Evolutionary conservation across 176 grass and related monocot genomes (phyloP).

Genomic region (Phragmites australis): DNA sequence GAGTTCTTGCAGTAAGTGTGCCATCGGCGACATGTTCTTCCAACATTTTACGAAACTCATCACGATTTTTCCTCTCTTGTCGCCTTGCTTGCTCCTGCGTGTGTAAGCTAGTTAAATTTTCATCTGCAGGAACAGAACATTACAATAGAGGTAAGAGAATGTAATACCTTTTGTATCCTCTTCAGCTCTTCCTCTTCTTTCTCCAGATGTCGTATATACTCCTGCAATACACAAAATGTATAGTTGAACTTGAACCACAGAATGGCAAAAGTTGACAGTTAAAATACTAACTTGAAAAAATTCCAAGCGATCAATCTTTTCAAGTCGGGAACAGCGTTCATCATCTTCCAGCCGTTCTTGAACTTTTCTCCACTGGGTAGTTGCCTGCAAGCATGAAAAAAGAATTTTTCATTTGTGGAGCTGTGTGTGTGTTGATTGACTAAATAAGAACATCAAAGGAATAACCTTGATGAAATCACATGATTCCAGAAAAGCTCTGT

Average conservation of each 20-base stretch:
- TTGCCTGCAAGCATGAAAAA: conserved; percentile 48
- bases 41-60: conserved; percentile 85
- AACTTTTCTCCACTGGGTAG: conserved; percentile 90
- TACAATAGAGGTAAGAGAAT: background rate
- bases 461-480: conserved; percentile 97
- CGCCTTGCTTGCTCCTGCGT: conserved; percentile 72
- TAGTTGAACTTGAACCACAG: conserved; percentile 26
- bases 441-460: conserved; percentile 29
- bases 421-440: conserved; percentile 2
- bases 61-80: conserved; percentile 87
- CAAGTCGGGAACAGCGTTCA: conserved; percentile 79
- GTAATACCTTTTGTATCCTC: conserved; percentile 72
- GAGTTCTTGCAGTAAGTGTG: conserved; percentile 81
- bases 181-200: conserved; percentile 87
- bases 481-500: conserved; percentile 84
- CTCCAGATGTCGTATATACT: conserved; percentile 76
- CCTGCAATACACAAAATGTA: conserved; percentile 56
- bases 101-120: background rate
- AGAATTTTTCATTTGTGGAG: conserved; percentile 21
- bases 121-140: background rate
- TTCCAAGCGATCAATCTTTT: conserved; percentile 84
- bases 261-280: conserved; percentile 5
- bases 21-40: conserved; percentile 76
- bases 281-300: conserved; percentile 84
- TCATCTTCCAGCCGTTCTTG: conserved; percentile 90